Base-by-base conservation (phyloP, 2,329 filamentous ascomycete species). In the Thermothelomyces thermophilus region DNA sequence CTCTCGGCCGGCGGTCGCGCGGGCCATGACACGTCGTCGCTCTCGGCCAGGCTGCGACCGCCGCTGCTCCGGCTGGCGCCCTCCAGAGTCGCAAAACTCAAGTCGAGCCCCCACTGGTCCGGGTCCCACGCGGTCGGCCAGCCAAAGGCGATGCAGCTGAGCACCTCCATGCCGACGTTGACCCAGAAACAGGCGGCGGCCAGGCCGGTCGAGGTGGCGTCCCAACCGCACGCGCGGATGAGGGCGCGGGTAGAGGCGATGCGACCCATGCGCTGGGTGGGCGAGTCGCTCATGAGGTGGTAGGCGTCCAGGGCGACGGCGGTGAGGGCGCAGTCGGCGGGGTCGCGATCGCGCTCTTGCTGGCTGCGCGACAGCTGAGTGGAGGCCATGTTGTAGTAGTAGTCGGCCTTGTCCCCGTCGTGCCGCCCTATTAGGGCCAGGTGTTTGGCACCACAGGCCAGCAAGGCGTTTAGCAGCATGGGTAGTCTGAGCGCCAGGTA, bases 141-240 rank as follows among this genome's bases (percentile, higher is more conserved):
- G 64, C 91, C 90, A 67, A 89, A 89, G 57, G 88, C 84, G 14
- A 96, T 73, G 65, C 90, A 95, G 56, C 82, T 88, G 24, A 96
- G 73, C n/a, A 96, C 74, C 64, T 97, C 91, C 76, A 95, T 86
- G 14, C 85, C 86, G 14, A 95, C 83, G 60, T 94, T 95, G 33
- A 96, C 73, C 90, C 91, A 96, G 69, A 96, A 96, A 66, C 90
- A 96, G 1, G 90, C 89, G 0, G 83, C 80, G 1, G 89, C 90
- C 17, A 95, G 80, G 0, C 90, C 90, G 1, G 76, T 78, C 31
- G 86, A 86, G 54, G 75, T 80, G 0, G 88, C 88, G 60, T 88
- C 85, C 91, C 91, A 96, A 4, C 83, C 82, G 61, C 90, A 95
- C 63, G 95, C 89, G 54, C 89, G 87, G 60, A 96, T 90, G 43